These are phyloP conservation scores for Penicillium canariense DNA, from an alignment of 495 filamentous ascomycete genomes.

Conservation along the genomic window DNA sequence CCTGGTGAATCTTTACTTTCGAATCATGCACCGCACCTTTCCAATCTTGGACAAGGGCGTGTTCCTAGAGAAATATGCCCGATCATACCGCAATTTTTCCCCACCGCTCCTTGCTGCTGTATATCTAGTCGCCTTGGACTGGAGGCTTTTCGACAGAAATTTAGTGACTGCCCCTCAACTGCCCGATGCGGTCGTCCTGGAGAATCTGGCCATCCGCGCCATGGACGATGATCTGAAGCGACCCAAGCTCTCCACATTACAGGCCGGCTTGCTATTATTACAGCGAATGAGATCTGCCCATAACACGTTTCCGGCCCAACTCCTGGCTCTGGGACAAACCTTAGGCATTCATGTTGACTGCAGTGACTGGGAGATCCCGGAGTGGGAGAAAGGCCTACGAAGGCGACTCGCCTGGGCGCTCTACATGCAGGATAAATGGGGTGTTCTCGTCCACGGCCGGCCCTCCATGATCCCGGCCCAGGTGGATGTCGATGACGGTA, in stretches of 20 bases:
- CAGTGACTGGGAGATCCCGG: slow-evolving; percentile 73
- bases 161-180: slow-evolving; percentile 35
- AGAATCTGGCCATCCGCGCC: not conserved
- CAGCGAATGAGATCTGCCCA: slow-evolving; percentile 47
- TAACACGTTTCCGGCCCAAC: slow-evolving; percentile 16
- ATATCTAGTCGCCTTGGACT: slow-evolving; percentile 78
- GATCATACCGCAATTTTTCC: slow-evolving; percentile 70
- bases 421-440: slow-evolving; percentile 90
- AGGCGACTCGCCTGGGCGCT: slow-evolving; percentile 81
- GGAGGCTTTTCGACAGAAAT: slow-evolving; percentile 75
- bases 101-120: slow-evolving; percentile 77
- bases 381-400: slow-evolving; percentile 75
- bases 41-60: slow-evolving; percentile 71
- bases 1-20: slow-evolving; percentile 76
- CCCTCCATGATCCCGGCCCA: slow-evolving; percentile 72
- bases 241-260: slow-evolving; percentile 77
- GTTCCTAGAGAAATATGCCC: slow-evolving; percentile 74
- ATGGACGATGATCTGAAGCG: slow-evolving; percentile 41
- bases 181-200: not conserved
- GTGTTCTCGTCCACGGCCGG: slow-evolving; percentile 77
- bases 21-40: slow-evolving; percentile 74
- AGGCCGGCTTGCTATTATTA: slow-evolving; percentile 76
- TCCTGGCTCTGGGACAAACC: slow-evolving; percentile 77
- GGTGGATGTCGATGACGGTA: slow-evolving; percentile 49
- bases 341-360: slow-evolving; percentile 82